Base-by-base conservation (phyloP, 1,284 basidiomycete species). In the Agroathelia rolfsii region DNA sequence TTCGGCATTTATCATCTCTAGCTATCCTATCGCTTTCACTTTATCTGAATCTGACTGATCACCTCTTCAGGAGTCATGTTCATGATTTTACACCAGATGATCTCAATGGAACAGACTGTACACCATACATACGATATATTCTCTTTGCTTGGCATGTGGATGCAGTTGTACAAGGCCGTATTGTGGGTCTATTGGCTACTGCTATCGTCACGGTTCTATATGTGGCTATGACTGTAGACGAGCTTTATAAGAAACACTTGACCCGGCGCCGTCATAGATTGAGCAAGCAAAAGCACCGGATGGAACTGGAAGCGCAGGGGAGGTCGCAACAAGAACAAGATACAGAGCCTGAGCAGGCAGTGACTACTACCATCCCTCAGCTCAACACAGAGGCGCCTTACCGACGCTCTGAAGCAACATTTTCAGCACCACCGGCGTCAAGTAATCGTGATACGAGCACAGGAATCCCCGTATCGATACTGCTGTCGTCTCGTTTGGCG, bases 101-200 rank as follows among this genome's bases (percentile, higher is more conserved):
- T n/a, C n/a, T n/a, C n/a, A n/a, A n/a, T n/a, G n/a, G n/a, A n/a
- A 33, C 43, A 1, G 30, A 48, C 26, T 57, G 53, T 30, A 50
- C 52, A 12, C 35, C 43, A 24, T 39, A 42, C n/a, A 40, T 61
- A 6, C 46, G 38, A 35, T 62, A 57, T 35, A 46, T 58, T 24
- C 44, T 62, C 26, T 61, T 62, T 31, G 53, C 48, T 3, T 35
- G 52, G 32, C 42, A 48, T 33, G 46, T 51, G 3, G 50, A 46
- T 12, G 55, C 58, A 5, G 40, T 49, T 10, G 45, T 48, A 6
- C 32, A 48, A 9, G 59, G 58, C 20, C 44, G 51, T 40, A 49
- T 45, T 3, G 37, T 58, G n/a, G 50, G 51, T n/a, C 47, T 62
- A 18, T 43, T 46, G 3, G 45, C 55, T 24, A 52, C 58, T 6